Evolutionary conservation across 495 filamentous ascomycete species (phyloP), one percentile per base, ranked within the genome.

Genomic region (Penicillium egyptiacum): DNA sequence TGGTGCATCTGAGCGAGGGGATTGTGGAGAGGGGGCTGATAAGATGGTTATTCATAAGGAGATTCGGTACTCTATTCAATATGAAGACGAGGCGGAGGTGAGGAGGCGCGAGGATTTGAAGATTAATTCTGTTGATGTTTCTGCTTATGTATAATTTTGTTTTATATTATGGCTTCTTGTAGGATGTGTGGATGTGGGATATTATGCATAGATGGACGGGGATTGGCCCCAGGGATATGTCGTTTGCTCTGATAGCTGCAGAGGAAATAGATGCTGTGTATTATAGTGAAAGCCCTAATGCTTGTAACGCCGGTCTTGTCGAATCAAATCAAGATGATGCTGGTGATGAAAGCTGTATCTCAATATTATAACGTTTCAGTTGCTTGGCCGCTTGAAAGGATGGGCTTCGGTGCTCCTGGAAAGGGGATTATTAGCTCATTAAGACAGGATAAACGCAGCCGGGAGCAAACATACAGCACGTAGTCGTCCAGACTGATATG

Each of bases 361-460:
- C 26, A 28, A 31, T 12, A 11, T 28, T 46, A 31, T 31, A 19
- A 30, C 10, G 11, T 26, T 7, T 33, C 7, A 57, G 30, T 16
- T 53, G 11, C 55, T 53, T 3, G 82, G 75, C 47, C 84, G 75
- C 59, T 72, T 83, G 17, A 92, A 81, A 3, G 88, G 84, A 75
- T 92, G 88, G 14, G 88, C 88, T 70, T 92, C 88, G 6, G 88
- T 92, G 65, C 89, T 92, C 31, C 79, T 82, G 26, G 9, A 11
- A n/a, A 9, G 11, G 33, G 7, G 17, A 39, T 17, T 2, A 28
- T 45, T 41, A 53, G 47, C 25, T 49, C 19, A 2, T 22, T n/a
- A 40, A 9, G 8, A 31, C 35, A 25, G 17, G 10, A 20, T 22
- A 14, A 44, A 25, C 5, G 30, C 14, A 17, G 2, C 43, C 30